A percentile compares a stretch with the other conserved stretches of the same genome.
phyloP scores from a whole-genome alignment of 75 land plant species.

The Isoetes taiwanensis region DNA sequence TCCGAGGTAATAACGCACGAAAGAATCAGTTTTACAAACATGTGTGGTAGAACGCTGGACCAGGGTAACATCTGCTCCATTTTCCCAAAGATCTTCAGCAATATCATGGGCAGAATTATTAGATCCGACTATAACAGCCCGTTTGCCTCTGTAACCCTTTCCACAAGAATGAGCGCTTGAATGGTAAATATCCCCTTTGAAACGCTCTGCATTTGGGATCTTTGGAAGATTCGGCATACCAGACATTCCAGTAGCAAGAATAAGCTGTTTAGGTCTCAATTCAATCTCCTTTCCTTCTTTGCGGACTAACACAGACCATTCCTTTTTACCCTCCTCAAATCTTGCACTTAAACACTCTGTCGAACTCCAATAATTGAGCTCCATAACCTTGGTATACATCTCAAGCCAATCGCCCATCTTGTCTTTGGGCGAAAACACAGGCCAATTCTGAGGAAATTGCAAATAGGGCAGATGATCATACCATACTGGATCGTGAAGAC shows the following conservation, averaged over 20 bases:
- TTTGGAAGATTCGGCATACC: slow-evolving; percentile 1
- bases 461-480: slow-evolving; percentile 11
- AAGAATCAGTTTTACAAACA: neutral
- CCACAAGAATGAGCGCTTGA: slow-evolving; percentile 3
- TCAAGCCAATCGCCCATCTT: slow-evolving; percentile 14
- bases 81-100: slow-evolving; percentile 5
- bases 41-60: slow-evolving; percentile 8
- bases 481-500: slow-evolving; percentile 9
- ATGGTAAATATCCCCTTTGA: slow-evolving; percentile 2
- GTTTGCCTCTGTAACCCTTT: slow-evolving; percentile 6
- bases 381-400: slow-evolving; percentile 6
- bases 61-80: slow-evolving; percentile 14
- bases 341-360: slow-evolving; percentile 6
- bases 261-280: neutral
- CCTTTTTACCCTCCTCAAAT: neutral
- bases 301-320: slow-evolving; percentile 5
- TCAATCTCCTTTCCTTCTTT: neutral
- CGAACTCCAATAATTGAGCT: slow-evolving; percentile 12
- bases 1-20: neutral
- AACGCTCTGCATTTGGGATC: slow-evolving; percentile 3
- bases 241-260: slow-evolving; percentile 10
- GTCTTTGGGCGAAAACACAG: slow-evolving; percentile 7
- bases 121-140: slow-evolving; percentile 6
- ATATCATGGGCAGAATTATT: slow-evolving; percentile 13
- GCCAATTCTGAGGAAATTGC: slow-evolving; percentile 9